These are phyloP conservation scores for Lophiotrema nucula DNA, from an alignment of 495 filamentous ascomycete genomes.

Conservation along the genomic window DNA sequence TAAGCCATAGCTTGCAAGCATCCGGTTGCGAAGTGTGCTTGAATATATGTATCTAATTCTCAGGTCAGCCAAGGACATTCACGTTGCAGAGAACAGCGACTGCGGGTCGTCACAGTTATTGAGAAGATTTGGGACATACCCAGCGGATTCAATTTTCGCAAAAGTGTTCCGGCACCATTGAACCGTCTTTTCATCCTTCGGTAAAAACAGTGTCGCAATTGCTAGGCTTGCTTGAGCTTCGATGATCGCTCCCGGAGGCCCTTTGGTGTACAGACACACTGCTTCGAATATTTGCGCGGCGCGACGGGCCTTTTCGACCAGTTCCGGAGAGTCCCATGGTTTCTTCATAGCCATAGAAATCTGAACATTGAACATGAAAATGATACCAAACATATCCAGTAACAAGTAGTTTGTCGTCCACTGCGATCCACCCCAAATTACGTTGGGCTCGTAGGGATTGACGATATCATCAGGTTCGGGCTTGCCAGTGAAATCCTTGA, in stretches of 20 bases:
- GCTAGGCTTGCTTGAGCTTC: slow-evolving; percentile 73
- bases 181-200: slow-evolving; percentile 66
- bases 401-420: slow-evolving; percentile 72
- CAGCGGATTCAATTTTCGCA: slow-evolving; percentile 72
- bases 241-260: slow-evolving; percentile 66
- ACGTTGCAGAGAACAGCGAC: background rate
- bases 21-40: slow-evolving; percentile 64
- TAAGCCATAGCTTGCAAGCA: slow-evolving; percentile 70
- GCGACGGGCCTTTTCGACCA: slow-evolving; percentile 62
- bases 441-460: slow-evolving; percentile 66
- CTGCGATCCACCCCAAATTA: slow-evolving; percentile 64
- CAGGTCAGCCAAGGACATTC: background rate
- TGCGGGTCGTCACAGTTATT: background rate
- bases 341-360: slow-evolving; percentile 53
- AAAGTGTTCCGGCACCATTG: slow-evolving; percentile 83
- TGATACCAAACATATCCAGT: slow-evolving; percentile 74
- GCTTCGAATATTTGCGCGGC: slow-evolving; percentile 76
- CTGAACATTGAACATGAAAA: slow-evolving; percentile 78
- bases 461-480: slow-evolving; percentile 62
- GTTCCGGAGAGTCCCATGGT: slow-evolving; percentile 49
- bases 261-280: slow-evolving; percentile 68
- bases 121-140: slow-evolving; percentile 58
- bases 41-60: slow-evolving; percentile 79
- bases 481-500: slow-evolving; percentile 57
- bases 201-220: slow-evolving; percentile 75